Evolutionary conservation across 768 basidiomycete genomes (phyloP), one percentile per base, ranked within the genome.

Genomic region (Rhizopogon rudus): DNA sequence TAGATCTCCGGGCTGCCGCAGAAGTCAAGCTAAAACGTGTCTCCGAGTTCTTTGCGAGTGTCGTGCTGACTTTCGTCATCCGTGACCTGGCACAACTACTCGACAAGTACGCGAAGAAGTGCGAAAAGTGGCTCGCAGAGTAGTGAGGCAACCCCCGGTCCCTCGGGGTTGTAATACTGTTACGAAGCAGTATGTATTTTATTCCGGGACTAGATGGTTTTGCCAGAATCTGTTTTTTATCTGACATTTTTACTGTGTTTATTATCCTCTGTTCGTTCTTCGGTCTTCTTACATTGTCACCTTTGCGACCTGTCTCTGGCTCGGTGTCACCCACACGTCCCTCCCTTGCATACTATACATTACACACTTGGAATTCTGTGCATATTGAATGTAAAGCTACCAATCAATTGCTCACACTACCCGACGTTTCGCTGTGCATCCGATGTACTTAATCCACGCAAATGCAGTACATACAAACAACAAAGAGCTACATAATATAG

Each of bases 71-170:
- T 16, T 94, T 96, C 67, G 91, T 96, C 63, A 84, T 96, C 63
- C 84, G 86, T 52, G 92, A 94, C 68, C 77, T 93, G 60, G 89
- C 90, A 41, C 84, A 87, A 63, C 73, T 95, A 49, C 77, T 95
- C 58, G 93, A 95, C 77, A 94, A 95, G 73, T 94, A 93, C 69
- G 88, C 87, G 60, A 93, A 93, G 79, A 90, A 91, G 69, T 91
- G 90, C 72, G 92, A 92, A 73, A 92, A 91, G 72, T 92, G 91
- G 89, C 79, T 93, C 39, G 88, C 84, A 39, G 91, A 94, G 31
- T 49, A 49, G 67, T 93, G 76, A 77, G 54, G 45, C 25, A 57
- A 33, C 13, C 14, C 41, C 33, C 57, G 60, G 63, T 65, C 58
- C 31, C 33, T 53, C 31, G 13, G 52, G 55, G 62, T 58, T 63